Conservation (phyloP, 306 rosid genomes). For the Cicer pinnatifidum region DNA sequence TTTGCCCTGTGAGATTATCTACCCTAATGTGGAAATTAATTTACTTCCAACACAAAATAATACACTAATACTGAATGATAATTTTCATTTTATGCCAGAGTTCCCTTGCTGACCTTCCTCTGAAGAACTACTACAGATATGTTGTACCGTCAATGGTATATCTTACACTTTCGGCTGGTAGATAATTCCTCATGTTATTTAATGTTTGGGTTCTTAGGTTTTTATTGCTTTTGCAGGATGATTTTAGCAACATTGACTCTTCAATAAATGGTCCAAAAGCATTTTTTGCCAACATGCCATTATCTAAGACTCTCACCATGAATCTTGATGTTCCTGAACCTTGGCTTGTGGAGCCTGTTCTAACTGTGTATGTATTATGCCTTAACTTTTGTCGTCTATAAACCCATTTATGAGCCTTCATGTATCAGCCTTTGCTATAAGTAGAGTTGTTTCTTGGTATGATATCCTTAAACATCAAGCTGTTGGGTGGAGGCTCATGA, state of each 20-base stretch:
- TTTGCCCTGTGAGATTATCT: background rate
- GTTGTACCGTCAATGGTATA: slow-evolving; percentile 88
- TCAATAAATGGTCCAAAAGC: slow-evolving; percentile 93
- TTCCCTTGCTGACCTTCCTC: slow-evolving; percentile 96
- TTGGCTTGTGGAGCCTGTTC: slow-evolving; percentile 96
- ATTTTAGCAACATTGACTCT: slow-evolving; percentile 74
- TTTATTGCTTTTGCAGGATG: slow-evolving; percentile 75
- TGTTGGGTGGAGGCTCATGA: slow-evolving; percentile 31
- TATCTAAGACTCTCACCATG: slow-evolving; percentile 96
- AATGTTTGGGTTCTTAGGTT: slow-evolving; percentile 49
- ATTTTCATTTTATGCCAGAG: slow-evolving; percentile 69
- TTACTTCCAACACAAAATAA: slow-evolving; percentile 18
- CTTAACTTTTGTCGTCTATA: slow-evolving; percentile 21
- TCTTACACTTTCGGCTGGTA: slow-evolving; percentile 25
- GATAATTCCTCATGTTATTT: slow-evolving; percentile 30
- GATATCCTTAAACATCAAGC: slow-evolving; percentile 8
- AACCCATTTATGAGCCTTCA: slow-evolving; percentile 19
- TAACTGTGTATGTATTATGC: slow-evolving; percentile 75
- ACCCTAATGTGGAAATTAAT: slow-evolving; percentile 34
- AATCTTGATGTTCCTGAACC: slow-evolving; percentile 99
- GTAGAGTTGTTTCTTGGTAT: slow-evolving; percentile 1
- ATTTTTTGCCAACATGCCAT: slow-evolving; percentile 94
- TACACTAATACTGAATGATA: slow-evolving; percentile 33
- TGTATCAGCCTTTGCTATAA: slow-evolving; percentile 9
- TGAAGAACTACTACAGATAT: slow-evolving; percentile 96